Conservation (phyloP, 768 basidiomycete genomes). For the Tulasnella sp. region DNA sequence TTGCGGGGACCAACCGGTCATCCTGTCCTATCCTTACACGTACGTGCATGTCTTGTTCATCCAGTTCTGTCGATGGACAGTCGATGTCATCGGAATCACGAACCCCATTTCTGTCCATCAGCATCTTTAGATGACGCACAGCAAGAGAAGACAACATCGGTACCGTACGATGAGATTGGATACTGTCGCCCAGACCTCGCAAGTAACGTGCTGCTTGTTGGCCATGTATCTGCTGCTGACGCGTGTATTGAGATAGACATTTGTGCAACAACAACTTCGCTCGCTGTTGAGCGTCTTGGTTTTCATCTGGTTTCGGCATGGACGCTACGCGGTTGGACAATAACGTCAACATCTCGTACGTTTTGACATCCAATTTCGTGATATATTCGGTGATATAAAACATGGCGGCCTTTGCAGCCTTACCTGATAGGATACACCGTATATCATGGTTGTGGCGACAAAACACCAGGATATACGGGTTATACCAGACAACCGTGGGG, state of each 20-base stretch:
- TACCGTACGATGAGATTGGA: slow-evolving; percentile 25
- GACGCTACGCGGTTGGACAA: slow-evolving; percentile 23
- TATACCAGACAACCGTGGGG: slow-evolving; percentile 27
- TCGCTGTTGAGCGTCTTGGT: too few species aligned
- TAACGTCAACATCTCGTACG: slow-evolving; percentile 23
- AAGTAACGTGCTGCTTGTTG: slow-evolving; percentile 29
- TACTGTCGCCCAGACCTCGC: slow-evolving; percentile 21
- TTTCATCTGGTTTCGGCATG: neutral
- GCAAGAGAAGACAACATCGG: too few species aligned
- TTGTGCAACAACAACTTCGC: slow-evolving; percentile 25
- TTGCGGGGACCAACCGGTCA: too few species aligned
- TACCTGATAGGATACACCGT: slow-evolving; percentile 30
- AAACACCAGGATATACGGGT: slow-evolving; percentile 28
- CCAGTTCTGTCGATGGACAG: too few species aligned
- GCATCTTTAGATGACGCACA: too few species aligned
- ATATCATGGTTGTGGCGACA: slow-evolving; percentile 29
- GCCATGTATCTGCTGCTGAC: slow-evolving; percentile 28
- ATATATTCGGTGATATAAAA: slow-evolving; percentile 31
- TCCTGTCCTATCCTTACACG: too few species aligned
- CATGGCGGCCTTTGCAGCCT: slow-evolving; percentile 28
- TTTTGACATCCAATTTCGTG: slow-evolving; percentile 27
- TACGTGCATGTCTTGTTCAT: too few species aligned
- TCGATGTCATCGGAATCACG: too few species aligned
- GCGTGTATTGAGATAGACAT: slow-evolving; percentile 25
- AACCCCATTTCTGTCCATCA: too few species aligned